Percentiles rank a stretch among this genome's conserved stretches.
These are phyloP conservation scores for Torulaspora quercuum DNA, from an alignment of 805 yeast species.

Conservation along the genomic window DNA sequence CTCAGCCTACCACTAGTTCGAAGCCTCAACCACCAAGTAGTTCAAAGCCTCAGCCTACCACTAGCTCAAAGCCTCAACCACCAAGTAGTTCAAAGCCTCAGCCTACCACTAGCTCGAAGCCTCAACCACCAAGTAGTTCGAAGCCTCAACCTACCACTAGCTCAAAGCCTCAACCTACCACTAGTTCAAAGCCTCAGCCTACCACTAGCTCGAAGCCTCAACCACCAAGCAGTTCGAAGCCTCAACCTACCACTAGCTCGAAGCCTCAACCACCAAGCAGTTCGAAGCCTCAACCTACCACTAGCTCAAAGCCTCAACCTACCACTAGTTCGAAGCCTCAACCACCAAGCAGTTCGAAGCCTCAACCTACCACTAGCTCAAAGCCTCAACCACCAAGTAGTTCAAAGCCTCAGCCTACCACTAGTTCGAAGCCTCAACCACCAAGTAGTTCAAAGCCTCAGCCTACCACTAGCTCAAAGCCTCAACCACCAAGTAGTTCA, in stretches of 20 bases:
- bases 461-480: too few relatives aligned
- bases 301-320: neutral
- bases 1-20: too few relatives aligned
- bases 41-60: neutral
- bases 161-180: neutral
- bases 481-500: neutral
- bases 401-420: neutral
- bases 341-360: neutral
- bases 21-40: neutral
- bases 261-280: neutral
- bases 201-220: too few relatives aligned
- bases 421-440: conserved; percentile 2
- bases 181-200: neutral
- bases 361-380: too few relatives aligned
- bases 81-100: neutral
- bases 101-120: too few relatives aligned
- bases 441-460: neutral
- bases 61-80: conserved; percentile 2
- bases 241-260: conserved; percentile 3
- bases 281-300: neutral
- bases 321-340: conserved; percentile 3
- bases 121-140: neutral
- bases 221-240: neutral
- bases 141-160: conserved; percentile 1
- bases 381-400: neutral